Percentiles rank a stretch among this genome's conserved stretches.
Conservation (phyloP, 768 basidiomycete species). For the Kwoniella dejecticola region DNA sequence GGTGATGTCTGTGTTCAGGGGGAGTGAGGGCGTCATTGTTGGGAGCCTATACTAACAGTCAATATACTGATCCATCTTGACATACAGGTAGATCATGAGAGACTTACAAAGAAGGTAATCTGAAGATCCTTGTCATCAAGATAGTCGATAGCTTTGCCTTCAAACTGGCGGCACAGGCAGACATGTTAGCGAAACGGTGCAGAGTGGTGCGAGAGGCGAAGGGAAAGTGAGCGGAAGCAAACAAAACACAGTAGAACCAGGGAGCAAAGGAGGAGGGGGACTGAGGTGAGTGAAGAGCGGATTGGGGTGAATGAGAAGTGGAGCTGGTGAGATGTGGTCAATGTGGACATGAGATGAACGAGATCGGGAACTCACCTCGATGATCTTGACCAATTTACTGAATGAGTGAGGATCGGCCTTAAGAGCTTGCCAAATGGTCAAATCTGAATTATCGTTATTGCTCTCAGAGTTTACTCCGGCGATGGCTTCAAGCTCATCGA, state of each 20-base stretch:
- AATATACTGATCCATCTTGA: constrained; percentile 6
- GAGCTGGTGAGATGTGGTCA: too few relatives aligned
- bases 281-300: too few relatives aligned
- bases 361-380: constrained; percentile 41
- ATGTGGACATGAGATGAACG: background rate
- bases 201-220: too few relatives aligned
- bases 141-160: constrained; percentile 40
- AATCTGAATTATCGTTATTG: constrained; percentile 27
- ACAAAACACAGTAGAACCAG: too few relatives aligned
- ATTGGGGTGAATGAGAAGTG: too few relatives aligned
- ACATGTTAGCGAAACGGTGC: too few relatives aligned
- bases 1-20: constrained; percentile 44
- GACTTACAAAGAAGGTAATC: constrained; percentile 55
- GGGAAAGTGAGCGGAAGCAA: too few relatives aligned
- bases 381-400: constrained; percentile 50
- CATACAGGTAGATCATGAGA: background rate
- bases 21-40: constrained; percentile 53
- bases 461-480: background rate
- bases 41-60: constrained; percentile 27
- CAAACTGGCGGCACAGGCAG: constrained; percentile 30
- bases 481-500: constrained; percentile 32
- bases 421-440: constrained; percentile 54
- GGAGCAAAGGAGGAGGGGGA: too few relatives aligned
- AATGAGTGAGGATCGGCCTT: constrained; percentile 49
- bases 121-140: constrained; percentile 48